Evolutionary conservation across 441 rosid genomes (phyloP).

Genomic region (Populus tomentosa): DNA sequence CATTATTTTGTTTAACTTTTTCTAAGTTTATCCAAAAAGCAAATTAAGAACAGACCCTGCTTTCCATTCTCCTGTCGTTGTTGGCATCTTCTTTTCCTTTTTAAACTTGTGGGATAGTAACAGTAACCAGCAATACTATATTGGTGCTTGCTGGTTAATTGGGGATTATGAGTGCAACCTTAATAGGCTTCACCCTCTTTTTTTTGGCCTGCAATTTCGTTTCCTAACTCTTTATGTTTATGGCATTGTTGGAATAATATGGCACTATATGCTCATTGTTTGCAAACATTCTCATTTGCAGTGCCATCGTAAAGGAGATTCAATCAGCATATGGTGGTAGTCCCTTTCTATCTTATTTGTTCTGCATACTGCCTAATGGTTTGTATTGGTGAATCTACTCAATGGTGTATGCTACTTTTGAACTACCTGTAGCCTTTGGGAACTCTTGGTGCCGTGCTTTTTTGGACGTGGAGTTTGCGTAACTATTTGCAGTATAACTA

Average conservation of each 20-base stretch:
- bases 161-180: no score
- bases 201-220: no score
- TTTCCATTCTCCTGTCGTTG: no score
- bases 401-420: neutral
- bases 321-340: neutral
- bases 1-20: no score
- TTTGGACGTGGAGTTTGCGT: neutral
- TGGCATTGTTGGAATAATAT: neutral
- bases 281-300: constrained; percentile 13
- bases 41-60: no score
- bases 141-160: no score
- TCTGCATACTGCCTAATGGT: neutral
- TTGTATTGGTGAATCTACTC: neutral
- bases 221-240: neutral
- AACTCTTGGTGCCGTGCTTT: neutral
- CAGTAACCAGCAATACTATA: no score
- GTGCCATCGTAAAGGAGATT: constrained; percentile 36
- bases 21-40: no score
- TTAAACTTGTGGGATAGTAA: no score
- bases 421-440: neutral
- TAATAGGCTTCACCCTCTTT: no score
- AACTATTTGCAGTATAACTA: neutral
- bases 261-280: neutral
- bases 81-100: no score
- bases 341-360: neutral